These are phyloP conservation scores for Mycena sanguinolenta DNA, from an alignment of 768 basidiomycete genomes.

Conservation along the genomic window DNA sequence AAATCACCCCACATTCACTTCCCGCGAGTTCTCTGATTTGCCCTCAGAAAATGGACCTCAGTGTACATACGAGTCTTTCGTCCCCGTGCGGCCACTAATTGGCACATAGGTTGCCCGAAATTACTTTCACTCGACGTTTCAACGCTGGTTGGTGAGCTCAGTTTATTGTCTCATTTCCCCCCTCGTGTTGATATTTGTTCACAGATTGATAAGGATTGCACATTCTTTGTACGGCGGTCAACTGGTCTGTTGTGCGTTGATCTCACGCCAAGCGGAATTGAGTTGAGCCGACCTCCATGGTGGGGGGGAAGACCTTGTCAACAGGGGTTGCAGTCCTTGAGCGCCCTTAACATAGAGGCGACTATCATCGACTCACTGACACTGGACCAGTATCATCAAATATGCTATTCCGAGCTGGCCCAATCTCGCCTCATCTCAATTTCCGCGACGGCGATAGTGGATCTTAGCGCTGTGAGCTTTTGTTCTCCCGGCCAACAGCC, in stretches of 20 bases:
- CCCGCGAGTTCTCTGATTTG: neutral
- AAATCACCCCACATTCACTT: neutral
- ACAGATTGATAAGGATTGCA: fast-evolving
- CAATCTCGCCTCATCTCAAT: neutral
- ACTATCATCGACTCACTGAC: neutral
- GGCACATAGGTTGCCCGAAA: neutral
- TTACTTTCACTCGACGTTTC: neutral
- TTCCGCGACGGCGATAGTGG: neutral
- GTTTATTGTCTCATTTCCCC: neutral
- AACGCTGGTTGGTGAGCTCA: neutral
- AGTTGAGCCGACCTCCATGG: neutral
- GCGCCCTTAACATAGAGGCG: neutral
- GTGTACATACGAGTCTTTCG: neutral
- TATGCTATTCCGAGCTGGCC: neutral
- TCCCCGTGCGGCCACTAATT: neutral
- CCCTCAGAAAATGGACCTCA: neutral
- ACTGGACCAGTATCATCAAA: neutral
- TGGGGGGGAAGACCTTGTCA: neutral
- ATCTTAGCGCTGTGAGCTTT: neutral
- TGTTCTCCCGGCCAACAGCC: neutral
- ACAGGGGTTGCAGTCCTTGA: neutral
- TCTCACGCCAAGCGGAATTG: neutral
- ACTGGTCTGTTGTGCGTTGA: conserved; percentile 8
- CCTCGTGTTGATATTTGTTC: no score
- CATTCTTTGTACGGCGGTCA: neutral